Conservation (phyloP, 768 basidiomycete genomes). For the Boletus tomentosulus region DNA sequence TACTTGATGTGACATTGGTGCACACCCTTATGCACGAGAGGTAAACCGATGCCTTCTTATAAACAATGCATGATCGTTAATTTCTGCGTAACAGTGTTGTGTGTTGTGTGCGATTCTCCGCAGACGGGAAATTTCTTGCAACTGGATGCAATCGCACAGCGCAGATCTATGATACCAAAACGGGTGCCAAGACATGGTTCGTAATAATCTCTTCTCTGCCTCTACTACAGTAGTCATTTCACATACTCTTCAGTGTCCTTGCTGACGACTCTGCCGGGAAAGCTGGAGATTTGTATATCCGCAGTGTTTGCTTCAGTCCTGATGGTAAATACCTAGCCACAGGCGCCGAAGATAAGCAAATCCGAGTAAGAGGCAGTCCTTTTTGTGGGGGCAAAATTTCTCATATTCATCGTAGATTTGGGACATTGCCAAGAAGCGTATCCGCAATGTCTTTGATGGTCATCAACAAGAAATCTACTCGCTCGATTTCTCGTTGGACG, state of each 20-base stretch:
- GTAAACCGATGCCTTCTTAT: conserved; percentile 36
- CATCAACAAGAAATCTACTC: conserved; percentile 94
- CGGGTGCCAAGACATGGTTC: conserved; percentile 80
- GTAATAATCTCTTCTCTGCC: conserved; percentile 21
- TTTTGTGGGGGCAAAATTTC: neutral
- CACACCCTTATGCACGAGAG: conserved; percentile 92
- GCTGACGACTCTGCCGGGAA: conserved; percentile 71
- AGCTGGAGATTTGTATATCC: conserved; percentile 82
- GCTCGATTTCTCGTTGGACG: conserved; percentile 86
- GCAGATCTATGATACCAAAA: conserved; percentile 91
- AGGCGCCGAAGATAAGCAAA: conserved; percentile 88
- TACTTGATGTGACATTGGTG: conserved; percentile 73
- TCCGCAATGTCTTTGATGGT: conserved; percentile 79
- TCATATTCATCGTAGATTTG: conserved; percentile 61
- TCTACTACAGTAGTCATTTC: conserved; percentile 6
- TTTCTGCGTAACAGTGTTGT: conserved; percentile 49
- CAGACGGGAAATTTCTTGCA: conserved; percentile 88
- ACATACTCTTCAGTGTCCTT: conserved; percentile 50
- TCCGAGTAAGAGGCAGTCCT: conserved; percentile 55
- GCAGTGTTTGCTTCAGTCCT: conserved; percentile 77
- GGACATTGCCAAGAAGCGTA: conserved; percentile 80
- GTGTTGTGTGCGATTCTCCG: conserved; percentile 91
- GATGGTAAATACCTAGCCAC: conserved; percentile 71
- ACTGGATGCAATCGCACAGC: conserved; percentile 96
- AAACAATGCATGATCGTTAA: conserved; percentile 4